These are phyloP conservation scores for Colletotrichum truncatum DNA, from an alignment of 2,329 filamentous ascomycete species.

Conservation along the genomic window DNA sequence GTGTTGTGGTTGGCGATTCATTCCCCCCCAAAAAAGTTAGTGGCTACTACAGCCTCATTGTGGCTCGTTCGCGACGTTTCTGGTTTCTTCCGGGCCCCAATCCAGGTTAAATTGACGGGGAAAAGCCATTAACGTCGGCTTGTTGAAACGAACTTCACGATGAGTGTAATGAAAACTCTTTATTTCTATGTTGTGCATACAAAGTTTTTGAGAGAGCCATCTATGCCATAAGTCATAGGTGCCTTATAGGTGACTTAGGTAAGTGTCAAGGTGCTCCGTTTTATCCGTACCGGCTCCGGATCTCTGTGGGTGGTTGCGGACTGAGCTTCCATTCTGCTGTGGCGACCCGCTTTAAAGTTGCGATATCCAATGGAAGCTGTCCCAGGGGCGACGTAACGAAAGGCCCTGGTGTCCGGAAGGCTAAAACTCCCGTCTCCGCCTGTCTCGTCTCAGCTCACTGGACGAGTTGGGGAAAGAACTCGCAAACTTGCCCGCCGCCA, in stretches of 20 bases:
- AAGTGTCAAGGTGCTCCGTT: no score
- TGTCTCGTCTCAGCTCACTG: slow-evolving; percentile 23
- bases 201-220: no score
- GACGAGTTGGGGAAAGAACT: neutral
- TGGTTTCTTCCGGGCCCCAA: neutral
- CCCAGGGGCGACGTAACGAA: neutral
- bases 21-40: neutral
- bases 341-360: neutral
- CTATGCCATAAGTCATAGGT: no score
- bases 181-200: no score
- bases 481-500: slow-evolving; percentile 22
- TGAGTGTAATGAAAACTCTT: no score
- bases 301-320: no score
- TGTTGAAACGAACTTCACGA: no score
- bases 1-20: neutral
- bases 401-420: slow-evolving; percentile 3
- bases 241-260: no score
- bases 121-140: no score
- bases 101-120: neutral
- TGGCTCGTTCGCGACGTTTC: neutral
- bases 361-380: neutral
- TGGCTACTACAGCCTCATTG: neutral
- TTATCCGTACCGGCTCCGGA: no score
- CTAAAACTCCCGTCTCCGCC: slow-evolving; percentile 30
- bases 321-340: no score